These are phyloP conservation scores for Fusarium domesticum DNA, from an alignment of 2,329 filamentous ascomycete genomes.

Conservation along the genomic window DNA sequence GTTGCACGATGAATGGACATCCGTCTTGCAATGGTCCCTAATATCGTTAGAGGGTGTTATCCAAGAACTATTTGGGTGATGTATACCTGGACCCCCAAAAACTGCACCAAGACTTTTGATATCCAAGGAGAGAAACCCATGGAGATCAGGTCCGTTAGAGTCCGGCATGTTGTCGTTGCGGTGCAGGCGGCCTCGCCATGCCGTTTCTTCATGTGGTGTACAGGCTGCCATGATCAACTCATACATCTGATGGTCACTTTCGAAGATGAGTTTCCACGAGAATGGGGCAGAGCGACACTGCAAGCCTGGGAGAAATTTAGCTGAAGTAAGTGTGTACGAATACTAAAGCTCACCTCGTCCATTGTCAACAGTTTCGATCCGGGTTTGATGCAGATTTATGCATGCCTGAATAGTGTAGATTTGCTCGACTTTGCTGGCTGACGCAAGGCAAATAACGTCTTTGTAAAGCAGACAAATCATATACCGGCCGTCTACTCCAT, in stretches of 20 bases:
- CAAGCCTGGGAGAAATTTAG: slow-evolving; percentile 56
- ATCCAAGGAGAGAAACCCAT: slow-evolving; percentile 64
- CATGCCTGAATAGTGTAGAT: slow-evolving; percentile 73
- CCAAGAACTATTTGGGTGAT: neutral
- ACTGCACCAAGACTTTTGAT: slow-evolving; percentile 73
- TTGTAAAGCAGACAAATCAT: slow-evolving; percentile 84
- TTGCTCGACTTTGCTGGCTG: slow-evolving; percentile 59
- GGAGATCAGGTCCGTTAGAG: slow-evolving; percentile 46
- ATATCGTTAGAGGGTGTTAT: neutral
- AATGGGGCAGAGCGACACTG: slow-evolving; percentile 83
- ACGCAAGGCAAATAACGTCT: slow-evolving; percentile 73
- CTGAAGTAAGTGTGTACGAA: slow-evolving; percentile 1
- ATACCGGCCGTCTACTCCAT: slow-evolving; percentile 70
- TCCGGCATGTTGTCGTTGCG: slow-evolving; percentile 49
- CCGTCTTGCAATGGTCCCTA: slow-evolving; percentile 61
- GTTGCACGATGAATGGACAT: slow-evolving; percentile 78
- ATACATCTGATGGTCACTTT: slow-evolving; percentile 70
- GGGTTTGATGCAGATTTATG: slow-evolving; percentile 63
- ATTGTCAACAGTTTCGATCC: slow-evolving; percentile 71
- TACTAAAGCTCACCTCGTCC: slow-evolving; percentile 56
- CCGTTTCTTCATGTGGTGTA: slow-evolving; percentile 71
- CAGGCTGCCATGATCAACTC: slow-evolving; percentile 88
- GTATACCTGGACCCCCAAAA: slow-evolving; percentile 66
- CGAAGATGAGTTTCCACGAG: slow-evolving; percentile 90
- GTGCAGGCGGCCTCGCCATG: slow-evolving; percentile 72